phyloP scores from a whole-genome alignment of 306 rosid genomes.

The barrel medic (Medicago truncatula) region MtrunA17r5.0-ANR NC_053042.1:19144501-19145000 shows the following conservation, averaged over 20 bases:
- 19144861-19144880: slow-evolving; percentile 53
- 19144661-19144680: background rate
- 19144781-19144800: too few species aligned
- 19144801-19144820: background rate
- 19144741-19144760: too few species aligned
- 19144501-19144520: slow-evolving; percentile 79
- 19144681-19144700: background rate
- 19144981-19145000: background rate
- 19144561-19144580: background rate
- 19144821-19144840: slow-evolving; percentile 69
- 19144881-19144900: background rate
- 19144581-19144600: slow-evolving; percentile 11
- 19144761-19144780: too few species aligned
- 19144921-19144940: background rate
- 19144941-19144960: background rate
- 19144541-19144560: slow-evolving; percentile 56
- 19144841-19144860: slow-evolving; percentile 60
- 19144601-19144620: background rate
- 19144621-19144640: background rate
- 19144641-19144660: background rate
- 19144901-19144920: background rate
- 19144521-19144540: slow-evolving; percentile 60
- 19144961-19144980: background rate
- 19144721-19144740: background rate
- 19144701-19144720: background rate